phyloP scores from a whole-genome alignment of 2,329 filamentous ascomycete species.

The Trichoderma asperellum region DNA sequence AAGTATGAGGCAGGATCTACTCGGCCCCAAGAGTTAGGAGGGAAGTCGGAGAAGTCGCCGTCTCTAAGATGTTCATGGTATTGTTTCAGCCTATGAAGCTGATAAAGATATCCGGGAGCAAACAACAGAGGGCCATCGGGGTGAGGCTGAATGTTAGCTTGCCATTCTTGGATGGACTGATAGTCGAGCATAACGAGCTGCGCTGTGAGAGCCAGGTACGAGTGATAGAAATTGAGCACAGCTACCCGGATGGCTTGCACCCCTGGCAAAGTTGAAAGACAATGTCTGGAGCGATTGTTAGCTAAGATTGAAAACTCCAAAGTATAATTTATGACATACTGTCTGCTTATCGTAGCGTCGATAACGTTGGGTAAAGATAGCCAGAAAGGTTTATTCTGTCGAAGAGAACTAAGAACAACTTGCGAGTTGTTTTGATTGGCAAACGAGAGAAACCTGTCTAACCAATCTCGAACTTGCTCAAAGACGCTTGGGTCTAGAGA shows the following conservation, averaged over 20 bases:
- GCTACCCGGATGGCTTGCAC: slow-evolving; percentile 39
- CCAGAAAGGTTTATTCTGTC: slow-evolving; percentile 56
- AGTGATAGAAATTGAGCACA: slow-evolving; percentile 43
- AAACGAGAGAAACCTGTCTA: slow-evolving; percentile 52
- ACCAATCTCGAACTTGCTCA: slow-evolving; percentile 53
- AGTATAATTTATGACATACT: slow-evolving; percentile 43
- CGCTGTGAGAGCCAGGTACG: slow-evolving; percentile 55
- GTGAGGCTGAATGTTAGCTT: slow-evolving; percentile 18
- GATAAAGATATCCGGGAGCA: slow-evolving; percentile 48
- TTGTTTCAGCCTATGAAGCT: slow-evolving; percentile 43
- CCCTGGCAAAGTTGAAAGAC: slow-evolving; percentile 34
- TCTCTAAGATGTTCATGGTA: slow-evolving; percentile 30
- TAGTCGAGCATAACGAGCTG: slow-evolving; percentile 57
- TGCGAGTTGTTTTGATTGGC: slow-evolving; percentile 42
- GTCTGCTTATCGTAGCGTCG: slow-evolving; percentile 40
- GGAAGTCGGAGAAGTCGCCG: slow-evolving; percentile 30
- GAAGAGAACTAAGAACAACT: slow-evolving; percentile 49
- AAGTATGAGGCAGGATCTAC: slow-evolving; percentile 41
- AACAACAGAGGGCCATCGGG: slow-evolving; percentile 36
- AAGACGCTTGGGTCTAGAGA: slow-evolving; percentile 51
- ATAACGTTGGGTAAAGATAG: slow-evolving; percentile 55
- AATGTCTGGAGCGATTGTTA: slow-evolving; percentile 33
- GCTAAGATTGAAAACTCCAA: background rate
- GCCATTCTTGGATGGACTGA: slow-evolving; percentile 32
- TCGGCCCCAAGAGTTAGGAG: slow-evolving; percentile 24